Base-by-base conservation (phyloP, 1,139 yeast species). In the Suhomyces taliae region DNA sequence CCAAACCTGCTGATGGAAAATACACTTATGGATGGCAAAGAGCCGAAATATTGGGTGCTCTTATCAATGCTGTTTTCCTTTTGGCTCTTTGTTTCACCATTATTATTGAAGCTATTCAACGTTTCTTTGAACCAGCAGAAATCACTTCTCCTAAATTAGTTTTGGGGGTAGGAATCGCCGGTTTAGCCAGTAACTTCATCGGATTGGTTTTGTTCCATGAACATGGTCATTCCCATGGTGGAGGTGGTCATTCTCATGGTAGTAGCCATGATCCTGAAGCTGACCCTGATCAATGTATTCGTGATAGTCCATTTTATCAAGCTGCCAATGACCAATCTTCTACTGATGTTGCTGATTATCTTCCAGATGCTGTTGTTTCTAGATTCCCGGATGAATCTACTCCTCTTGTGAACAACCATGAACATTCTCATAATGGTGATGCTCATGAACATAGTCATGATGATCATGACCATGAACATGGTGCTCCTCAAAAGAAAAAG, bases 11-110 rank as follows among this genome's bases (percentile, higher is more conserved):
- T 1, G 95, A 90, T 65, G 87, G 93, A 5, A 83, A 82, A 52
- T 91, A 88, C 67, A 91, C 97, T 5, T 91, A 91, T 60, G 98
- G 97, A 10, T 89, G 97, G 96, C 95, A 89, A 69, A 78, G 97
- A 61, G 98, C 97, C 7, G 98, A 89, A 69, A 91, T 90, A 53
- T 78, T 90, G 57, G 97, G 97, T 51, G 99, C 99, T 5, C 76
- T 93, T 51, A 81, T 93, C 56, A 93, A 93, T 62, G 97, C 97
- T 2, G 97, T 93, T 11, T 93, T 93, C 59, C 70, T 93, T 54
- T 74, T 93, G 53, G 99, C 98, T 0, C 77, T 93, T 54, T 93
- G 99, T 65, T 85, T 93, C 65, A 85, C 97, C 36, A 93, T 93
- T 60, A 81, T 90, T 58, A 82, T 93, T 53, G 99, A 93, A 67